phyloP scores from a whole-genome alignment of 371 early-diverging fungal species.

The Lichtheimia ramosa region DNA sequence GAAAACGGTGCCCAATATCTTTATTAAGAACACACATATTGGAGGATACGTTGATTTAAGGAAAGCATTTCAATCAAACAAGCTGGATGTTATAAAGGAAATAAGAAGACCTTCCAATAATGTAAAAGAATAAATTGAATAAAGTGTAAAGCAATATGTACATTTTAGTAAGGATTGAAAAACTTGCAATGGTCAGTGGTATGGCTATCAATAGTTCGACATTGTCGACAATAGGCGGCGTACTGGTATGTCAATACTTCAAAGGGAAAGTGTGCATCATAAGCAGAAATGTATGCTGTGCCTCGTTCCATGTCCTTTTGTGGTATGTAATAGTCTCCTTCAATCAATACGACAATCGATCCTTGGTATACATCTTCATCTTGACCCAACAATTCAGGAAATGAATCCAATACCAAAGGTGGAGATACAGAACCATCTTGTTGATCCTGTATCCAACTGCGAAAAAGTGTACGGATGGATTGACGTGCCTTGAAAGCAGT shows the following conservation, averaged over 20 bases:
- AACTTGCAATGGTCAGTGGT: constrained; percentile 1
- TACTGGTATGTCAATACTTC: not conserved
- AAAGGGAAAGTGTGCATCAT: not conserved
- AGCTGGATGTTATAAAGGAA: constrained; percentile 48
- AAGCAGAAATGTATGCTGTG: not conserved
- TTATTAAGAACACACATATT: constrained; percentile 75
- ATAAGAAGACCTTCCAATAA: not conserved
- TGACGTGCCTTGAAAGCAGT: not conserved
- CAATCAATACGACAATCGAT: constrained; percentile 1
- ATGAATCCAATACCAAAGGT: not conserved
- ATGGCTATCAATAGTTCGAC: constrained; percentile 4
- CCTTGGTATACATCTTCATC: constrained; percentile 2
- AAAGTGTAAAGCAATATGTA: too few species aligned
- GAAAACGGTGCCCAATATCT: constrained; percentile 91
- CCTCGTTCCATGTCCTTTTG: not conserved
- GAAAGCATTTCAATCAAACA: constrained; percentile 50
- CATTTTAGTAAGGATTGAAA: not conserved
- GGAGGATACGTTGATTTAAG: constrained; percentile 80
- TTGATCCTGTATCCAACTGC: not conserved
- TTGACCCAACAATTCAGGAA: constrained; percentile 1
- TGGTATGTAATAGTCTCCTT: constrained; percentile 6
- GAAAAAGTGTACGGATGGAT: constrained; percentile 1
- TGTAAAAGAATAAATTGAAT: too few species aligned
- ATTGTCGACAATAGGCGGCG: not conserved
- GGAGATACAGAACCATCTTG: not conserved